Evolutionary conservation across 495 filamentous ascomycete genomes (phyloP), one percentile per base, ranked within the genome.

Genomic region (Symbiotaphrina buchneri): DNA sequence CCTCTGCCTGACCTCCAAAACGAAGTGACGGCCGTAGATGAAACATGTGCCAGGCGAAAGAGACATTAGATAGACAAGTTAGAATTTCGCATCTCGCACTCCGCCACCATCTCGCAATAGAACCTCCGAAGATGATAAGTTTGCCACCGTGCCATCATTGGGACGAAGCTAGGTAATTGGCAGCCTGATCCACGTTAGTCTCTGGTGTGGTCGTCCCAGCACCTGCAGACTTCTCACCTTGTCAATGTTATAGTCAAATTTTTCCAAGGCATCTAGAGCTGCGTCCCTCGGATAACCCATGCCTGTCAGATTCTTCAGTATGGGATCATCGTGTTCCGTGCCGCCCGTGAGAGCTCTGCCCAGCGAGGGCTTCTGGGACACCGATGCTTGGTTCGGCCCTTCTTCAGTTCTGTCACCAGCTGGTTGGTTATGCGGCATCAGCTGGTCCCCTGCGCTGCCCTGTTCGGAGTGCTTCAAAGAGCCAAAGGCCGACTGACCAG

Each of bases 171-270:
- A n/a, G n/a, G n/a, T n/a, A n/a, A n/a, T 25, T 8, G 23, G 23
- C 23, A 8, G 23, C 23, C 8, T 25, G 23, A 8, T 25, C 8
- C 23, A 8, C 23, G 23, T 25, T 8, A 11, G 23, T 11, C 8
- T 25, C 8, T 25, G 23, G 8, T 25, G 23, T 25, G 11, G 8
- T 8, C 23, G 8, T 8, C n/a, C n/a, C n/a, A n/a, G n/a, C n/a
- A n/a, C n/a, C n/a, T n/a, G n/a, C n/a, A n/a, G n/a, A n/a, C n/a
- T n/a, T n/a, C 70, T 57, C 57, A 93, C 87, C 71, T 81, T 77
- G 47, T 91, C 82, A 44, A 93, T 59, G 53, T 94, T 84, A 51
- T 93, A 92, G 46, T 93, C 84, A 51, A 72, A 87, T 50, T 82
- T 84, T 59, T 94, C 87, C 46, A 97, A 52, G 21, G 87, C 87